Evolutionary conservation across 352 stramenopile species (phyloP), one percentile per base, ranked within the genome.

Genomic region (Globisporangium ultimum): DNA sequence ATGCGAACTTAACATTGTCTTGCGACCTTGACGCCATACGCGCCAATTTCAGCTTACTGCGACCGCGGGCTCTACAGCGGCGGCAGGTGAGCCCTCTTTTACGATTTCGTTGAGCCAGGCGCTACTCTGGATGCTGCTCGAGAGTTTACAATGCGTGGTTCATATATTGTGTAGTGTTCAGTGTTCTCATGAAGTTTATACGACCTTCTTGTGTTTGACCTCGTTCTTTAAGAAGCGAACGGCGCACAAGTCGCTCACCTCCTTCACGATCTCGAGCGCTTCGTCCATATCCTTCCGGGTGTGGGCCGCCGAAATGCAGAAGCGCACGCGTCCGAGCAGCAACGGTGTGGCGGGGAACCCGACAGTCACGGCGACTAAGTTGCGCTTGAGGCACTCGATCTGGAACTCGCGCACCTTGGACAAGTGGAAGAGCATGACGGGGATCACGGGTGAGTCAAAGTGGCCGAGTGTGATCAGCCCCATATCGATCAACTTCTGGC

Each of bases 381-480:
- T 88, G 34, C 89, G 75, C 53, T 96, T 84, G 14, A 80, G 46
- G 58, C 88, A 98, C 63, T 97, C 86, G 21, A 88, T 73, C 8
- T 82, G 96, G 66, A 98, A 98, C 9, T 87, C 88, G 32, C 83
- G 78, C 61, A 98, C 96, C 71, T 98, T 98, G 7, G 83, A 93
- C 55, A 61, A 40, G 43, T 61, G 43, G 22, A 62, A 15, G 88
- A 91, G 72, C 92, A 99, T 98, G 42, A 99, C 93, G 0, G 97
- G 97, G 66, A 99, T 98, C 50, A 99, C 95, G 20, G 97, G 97
- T 41, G 91, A 98, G 71, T 99, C 97, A 53, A 98, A 98, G 64
- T 99, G 80, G 22, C 97, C 97, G 0, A 96, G 70, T 22, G 91
- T 90, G 34, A 89, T 93, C 60, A 72, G 88, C 9, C 97, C 97